Evolutionary conservation across 2,329 filamentous ascomycete species (phyloP), one percentile per base, ranked within the genome.

Genomic region (Cladosporium colombiae): DNA sequence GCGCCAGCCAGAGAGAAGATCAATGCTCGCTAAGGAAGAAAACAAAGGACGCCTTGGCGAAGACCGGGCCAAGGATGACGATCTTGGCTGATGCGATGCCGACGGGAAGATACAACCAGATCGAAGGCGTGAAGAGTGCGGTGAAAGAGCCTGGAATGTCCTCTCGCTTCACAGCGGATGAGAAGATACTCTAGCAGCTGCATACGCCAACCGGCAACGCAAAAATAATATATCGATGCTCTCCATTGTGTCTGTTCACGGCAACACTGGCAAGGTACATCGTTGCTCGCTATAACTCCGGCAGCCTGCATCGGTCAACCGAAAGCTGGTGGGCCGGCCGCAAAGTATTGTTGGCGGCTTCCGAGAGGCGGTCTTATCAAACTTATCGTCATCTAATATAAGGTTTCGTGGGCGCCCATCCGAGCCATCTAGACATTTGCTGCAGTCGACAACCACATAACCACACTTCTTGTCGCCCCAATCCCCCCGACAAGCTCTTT

Each of bases 371-470:
- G n/a, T 29, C 27, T 46, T 46, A 46, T 27, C 31, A 31, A 29
- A 55, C 52, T 55, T 55, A 55, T 53, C 50, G 50, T 53, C 50
- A 53, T 55, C 23, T 31, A 14, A 14, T 55, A 55, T 55, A 46
- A 56, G 49, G 23, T 44, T 56, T 63, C 33, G 61, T 29, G 50
- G 49, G 31, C 49, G 61, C 50, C 37, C 61, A 33, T 62, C 60
- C 37, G 21, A 44, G 31, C 37, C 61, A 33, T 62, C 60, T 53
- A n/a, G 58, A 31, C 46, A 23, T 18, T 37, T 62, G 29, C 60
- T 37, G 60, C 21, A 16, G n/a, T 46, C 10, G 25, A 16, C 31
- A 37, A 55, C 31, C 25, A 6, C 49, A 46, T 46, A 44, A 21
- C 6, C 27, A 3, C 21, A 5, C 0, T 3, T 63, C 61, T 49